phyloP scores from a whole-genome alignment of 1,139 yeast genomes.

The Blastobotrys petasosporus region DNA sequence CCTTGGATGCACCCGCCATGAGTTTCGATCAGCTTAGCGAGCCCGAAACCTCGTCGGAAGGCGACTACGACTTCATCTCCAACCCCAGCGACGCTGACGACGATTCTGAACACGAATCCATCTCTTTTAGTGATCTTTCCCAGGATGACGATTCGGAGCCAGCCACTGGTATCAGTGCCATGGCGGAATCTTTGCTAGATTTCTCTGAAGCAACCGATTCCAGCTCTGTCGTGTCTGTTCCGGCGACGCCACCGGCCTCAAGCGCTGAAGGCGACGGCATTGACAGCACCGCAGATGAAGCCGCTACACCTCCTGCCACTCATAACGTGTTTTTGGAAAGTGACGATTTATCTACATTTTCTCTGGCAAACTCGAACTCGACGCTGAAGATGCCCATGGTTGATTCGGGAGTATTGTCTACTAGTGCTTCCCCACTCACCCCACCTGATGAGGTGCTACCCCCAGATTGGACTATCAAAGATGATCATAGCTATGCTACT shows the following conservation, averaged over 20 bases:
- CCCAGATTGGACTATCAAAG: too few species aligned
- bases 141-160: slow-evolving; percentile 8
- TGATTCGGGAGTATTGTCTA: slow-evolving; percentile 2
- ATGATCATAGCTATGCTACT: too few species aligned
- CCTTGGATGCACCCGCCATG: too few species aligned
- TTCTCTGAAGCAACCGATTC: not conserved
- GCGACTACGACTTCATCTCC: slow-evolving; percentile 16
- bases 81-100: slow-evolving; percentile 17
- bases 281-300: not conserved
- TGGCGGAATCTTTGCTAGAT: not conserved
- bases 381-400: slow-evolving; percentile 18
- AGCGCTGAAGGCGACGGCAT: too few species aligned
- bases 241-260: slow-evolving; percentile 3
- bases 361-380: slow-evolving; percentile 17
- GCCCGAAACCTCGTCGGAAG: slow-evolving; percentile 5
- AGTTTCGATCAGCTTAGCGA: not conserved
- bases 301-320: not conserved
- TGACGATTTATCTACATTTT: slow-evolving; percentile 15
- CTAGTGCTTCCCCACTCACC: too few species aligned
- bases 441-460: too few species aligned
- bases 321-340: slow-evolving; percentile 6
- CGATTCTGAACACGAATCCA: slow-evolving; percentile 4
- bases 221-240: not conserved
- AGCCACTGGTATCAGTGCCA: not conserved
- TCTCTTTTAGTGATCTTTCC: slow-evolving; percentile 7